A percentile compares a stretch with the other conserved stretches of the same genome.
phyloP scores from a whole-genome alignment of 768 basidiomycete genomes.

The Tricholoma matsutake region DNA sequence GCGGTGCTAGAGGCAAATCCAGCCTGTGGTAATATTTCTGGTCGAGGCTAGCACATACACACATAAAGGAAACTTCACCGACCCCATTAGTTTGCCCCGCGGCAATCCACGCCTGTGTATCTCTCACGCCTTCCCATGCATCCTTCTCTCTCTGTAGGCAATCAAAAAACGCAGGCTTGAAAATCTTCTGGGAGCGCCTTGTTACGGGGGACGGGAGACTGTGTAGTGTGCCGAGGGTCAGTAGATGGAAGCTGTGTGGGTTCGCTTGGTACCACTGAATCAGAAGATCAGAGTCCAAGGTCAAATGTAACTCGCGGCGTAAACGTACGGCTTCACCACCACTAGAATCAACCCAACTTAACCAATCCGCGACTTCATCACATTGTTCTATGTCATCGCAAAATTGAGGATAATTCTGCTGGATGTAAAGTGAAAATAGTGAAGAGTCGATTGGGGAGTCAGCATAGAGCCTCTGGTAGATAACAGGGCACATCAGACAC shows the following conservation, averaged over 20 bases:
- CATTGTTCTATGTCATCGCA: conserved; percentile 77
- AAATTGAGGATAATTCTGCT: conserved; percentile 91
- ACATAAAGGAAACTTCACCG: neutral
- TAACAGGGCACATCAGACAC: neutral
- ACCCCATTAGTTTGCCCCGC: conserved; percentile 20
- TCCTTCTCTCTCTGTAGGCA: conserved; percentile 51
- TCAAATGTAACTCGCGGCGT: neutral
- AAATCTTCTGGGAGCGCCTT: conserved; percentile 74
- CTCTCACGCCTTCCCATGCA: conserved; percentile 56
- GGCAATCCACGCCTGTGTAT: conserved; percentile 57
- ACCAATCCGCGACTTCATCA: conserved; percentile 62
- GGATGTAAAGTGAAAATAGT: conserved; percentile 84
- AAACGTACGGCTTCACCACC: conserved; percentile 56
- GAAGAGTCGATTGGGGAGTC: conserved; percentile 92
- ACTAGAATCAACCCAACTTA: conserved; percentile 75
- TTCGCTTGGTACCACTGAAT: conserved; percentile 64
- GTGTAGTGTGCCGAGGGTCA: conserved; percentile 82
- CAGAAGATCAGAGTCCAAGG: neutral
- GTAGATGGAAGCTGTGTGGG: conserved; percentile 84
- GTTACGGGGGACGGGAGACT: conserved; percentile 84
- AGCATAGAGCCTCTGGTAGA: conserved; percentile 62
- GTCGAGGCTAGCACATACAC: neutral
- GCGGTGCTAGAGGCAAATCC: conserved; percentile 14
- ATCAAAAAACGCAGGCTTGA: conserved; percentile 87
- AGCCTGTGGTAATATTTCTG: conserved; percentile 8